Evolutionary conservation across 108 stramenopile genomes (phyloP).

Genomic region (Nitzschia sp.): DNA sequence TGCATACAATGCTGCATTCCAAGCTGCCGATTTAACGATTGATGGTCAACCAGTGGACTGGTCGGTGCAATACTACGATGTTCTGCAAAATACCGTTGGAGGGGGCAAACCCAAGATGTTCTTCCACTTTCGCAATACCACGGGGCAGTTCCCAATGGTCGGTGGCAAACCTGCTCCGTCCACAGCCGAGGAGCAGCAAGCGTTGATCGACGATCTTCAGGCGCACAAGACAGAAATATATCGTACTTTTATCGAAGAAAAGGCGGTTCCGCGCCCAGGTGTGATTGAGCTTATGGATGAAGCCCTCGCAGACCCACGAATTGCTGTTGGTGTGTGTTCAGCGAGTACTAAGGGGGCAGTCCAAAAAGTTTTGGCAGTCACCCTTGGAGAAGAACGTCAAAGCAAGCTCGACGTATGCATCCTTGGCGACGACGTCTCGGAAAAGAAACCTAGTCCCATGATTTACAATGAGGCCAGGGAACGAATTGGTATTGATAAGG

Average conservation of each 20-base stretch:
- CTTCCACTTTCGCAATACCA: conserved; percentile 59
- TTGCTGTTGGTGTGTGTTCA: conserved; percentile 89
- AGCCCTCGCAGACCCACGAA: conserved; percentile 73
- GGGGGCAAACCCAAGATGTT: conserved; percentile 92
- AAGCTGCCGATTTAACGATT: conserved; percentile 58
- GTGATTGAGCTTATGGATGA: conserved; percentile 87
- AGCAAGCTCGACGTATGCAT: conserved; percentile 79
- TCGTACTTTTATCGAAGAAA: conserved; percentile 68
- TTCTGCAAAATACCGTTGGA: conserved; percentile 89
- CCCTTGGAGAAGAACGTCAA: conserved; percentile 75
- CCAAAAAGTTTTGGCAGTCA: conserved; percentile 72
- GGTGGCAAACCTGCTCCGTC: conserved; percentile 52
- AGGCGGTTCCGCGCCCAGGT: conserved; percentile 76
- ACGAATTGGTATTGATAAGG: conserved; percentile 49
- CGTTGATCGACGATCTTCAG: conserved; percentile 80
- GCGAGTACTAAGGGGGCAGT: conserved; percentile 88
- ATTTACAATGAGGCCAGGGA: conserved; percentile 85
- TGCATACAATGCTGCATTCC: conserved; percentile 88
- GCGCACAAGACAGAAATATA: conserved; percentile 85
- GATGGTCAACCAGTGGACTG: conserved; percentile 77
- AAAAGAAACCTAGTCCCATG: conserved; percentile 85
- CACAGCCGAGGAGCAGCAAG: conserved; percentile 60
- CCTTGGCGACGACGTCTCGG: conserved; percentile 85
- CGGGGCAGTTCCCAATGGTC: conserved; percentile 50
- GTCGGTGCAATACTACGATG: conserved; percentile 84